Conservation (phyloP, 2,329 filamentous ascomycete genomes). For the Aspergillus japonicus region DNA sequence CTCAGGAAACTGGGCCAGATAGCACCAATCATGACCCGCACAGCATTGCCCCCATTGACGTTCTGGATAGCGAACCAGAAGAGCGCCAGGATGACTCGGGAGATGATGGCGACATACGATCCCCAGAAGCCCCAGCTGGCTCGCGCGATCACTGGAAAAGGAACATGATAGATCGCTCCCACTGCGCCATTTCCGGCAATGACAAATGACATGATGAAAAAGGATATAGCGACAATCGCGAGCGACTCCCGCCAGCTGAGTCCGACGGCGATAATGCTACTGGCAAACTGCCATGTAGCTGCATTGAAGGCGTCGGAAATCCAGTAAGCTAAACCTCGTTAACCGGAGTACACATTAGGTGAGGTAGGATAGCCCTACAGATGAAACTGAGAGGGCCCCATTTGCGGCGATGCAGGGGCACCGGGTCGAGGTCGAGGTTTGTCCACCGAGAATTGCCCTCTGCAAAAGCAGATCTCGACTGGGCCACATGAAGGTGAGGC, state of each 20-base stretch:
- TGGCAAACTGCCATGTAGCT: conserved; percentile 56
- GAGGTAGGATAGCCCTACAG: conserved; percentile 16
- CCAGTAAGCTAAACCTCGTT: conserved; percentile 46
- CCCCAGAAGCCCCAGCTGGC: conserved; percentile 60
- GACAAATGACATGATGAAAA: conserved; percentile 58
- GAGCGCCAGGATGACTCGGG: conserved; percentile 54
- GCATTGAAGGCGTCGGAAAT: conserved; percentile 54
- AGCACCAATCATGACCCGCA: conserved; percentile 53
- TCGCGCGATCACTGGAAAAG: conserved; percentile 57
- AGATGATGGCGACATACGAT: conserved; percentile 55
- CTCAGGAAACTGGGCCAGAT: conserved; percentile 48
- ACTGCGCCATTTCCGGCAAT: conserved; percentile 61
- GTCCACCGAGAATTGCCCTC: conserved; percentile 46
- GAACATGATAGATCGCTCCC: conserved; percentile 51
- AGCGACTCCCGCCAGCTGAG: conserved; percentile 54
- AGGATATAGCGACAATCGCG: conserved; percentile 52
- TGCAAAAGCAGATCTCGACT: conserved; percentile 48
- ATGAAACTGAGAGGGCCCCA: conserved; percentile 49
- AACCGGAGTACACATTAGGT: background rate
- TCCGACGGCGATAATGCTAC: conserved; percentile 51
- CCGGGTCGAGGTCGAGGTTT: conserved; percentile 52
- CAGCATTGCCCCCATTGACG: conserved; percentile 59
- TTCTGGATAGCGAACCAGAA: conserved; percentile 68
- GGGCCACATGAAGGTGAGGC: conserved; percentile 46
- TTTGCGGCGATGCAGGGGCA: conserved; percentile 44